Percentiles rank a stretch among this genome's conserved stretches.
These are phyloP conservation scores for Rhododendron griersonianum DNA, from an alignment of 148 eudicot genomes.

Conservation along the genomic window DNA sequence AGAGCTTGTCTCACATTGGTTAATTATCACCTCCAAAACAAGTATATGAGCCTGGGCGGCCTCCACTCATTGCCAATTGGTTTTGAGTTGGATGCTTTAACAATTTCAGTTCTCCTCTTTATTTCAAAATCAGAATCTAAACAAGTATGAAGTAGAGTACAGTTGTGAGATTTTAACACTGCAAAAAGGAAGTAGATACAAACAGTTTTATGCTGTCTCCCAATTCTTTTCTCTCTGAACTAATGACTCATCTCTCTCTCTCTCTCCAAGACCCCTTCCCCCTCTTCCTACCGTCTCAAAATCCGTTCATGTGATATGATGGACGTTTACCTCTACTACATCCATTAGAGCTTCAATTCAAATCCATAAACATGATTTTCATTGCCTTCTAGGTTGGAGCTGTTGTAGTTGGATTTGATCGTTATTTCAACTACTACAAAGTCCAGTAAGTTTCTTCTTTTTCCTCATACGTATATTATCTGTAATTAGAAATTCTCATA, in stretches of 20 bases:
- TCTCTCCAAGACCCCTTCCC: neutral
- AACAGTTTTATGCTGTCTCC: neutral
- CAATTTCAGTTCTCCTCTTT: neutral
- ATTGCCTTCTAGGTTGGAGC: constrained; percentile 75
- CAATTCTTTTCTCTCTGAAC: neutral
- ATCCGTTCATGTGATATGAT: neutral
- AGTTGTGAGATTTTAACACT: neutral
- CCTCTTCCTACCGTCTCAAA: neutral
- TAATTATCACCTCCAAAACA: neutral
- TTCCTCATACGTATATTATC: neutral
- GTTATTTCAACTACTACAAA: constrained; percentile 91
- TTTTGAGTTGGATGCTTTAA: neutral
- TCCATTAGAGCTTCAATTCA: neutral
- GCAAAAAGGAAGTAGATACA: neutral
- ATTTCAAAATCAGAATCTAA: neutral
- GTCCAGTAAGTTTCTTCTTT: constrained; percentile 65
- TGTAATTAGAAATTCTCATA: neutral
- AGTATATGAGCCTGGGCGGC: neutral
- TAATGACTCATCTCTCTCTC: neutral
- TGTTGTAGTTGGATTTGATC: constrained; percentile 98
- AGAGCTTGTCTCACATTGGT: neutral
- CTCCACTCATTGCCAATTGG: neutral
- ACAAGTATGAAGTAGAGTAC: neutral
- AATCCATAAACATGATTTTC: constrained; percentile 5
- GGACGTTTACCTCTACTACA: neutral